phyloP scores from a whole-genome alignment of 352 stramenopile genomes.

The Globisporangium solare region DNA sequence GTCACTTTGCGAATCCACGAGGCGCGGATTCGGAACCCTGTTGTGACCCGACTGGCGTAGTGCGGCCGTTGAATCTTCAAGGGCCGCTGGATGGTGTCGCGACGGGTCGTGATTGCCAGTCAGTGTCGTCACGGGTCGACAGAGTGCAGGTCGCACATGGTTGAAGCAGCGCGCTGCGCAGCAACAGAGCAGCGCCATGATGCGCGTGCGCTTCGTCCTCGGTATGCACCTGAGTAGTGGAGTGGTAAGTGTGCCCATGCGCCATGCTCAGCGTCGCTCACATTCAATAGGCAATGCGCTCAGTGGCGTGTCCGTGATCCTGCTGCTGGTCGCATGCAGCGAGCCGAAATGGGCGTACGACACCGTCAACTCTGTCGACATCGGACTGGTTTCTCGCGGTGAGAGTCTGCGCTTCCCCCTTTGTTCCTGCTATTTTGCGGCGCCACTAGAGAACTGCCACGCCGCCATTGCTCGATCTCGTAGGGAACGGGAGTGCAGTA shows the following conservation, averaged over 20 bases:
- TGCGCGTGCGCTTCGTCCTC: slow-evolving; percentile 36
- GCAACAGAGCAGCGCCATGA: slow-evolving; percentile 12
- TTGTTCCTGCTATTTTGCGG: neutral
- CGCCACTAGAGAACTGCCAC: too few relatives aligned
- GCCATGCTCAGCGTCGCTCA: neutral
- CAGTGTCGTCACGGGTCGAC: neutral
- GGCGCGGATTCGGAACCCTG: slow-evolving; percentile 16
- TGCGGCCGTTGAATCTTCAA: slow-evolving; percentile 5
- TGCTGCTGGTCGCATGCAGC: slow-evolving; percentile 44
- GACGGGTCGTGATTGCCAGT: neutral
- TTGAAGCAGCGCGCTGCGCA: neutral
- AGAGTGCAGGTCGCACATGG: neutral
- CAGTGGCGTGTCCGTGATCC: slow-evolving; percentile 40
- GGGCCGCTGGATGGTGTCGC: neutral
- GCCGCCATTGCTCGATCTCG: neutral
- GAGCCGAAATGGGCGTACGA: slow-evolving; percentile 58
- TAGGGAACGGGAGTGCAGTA: slow-evolving; percentile 70
- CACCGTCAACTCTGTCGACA: slow-evolving; percentile 65
- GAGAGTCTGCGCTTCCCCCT: neutral
- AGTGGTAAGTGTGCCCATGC: neutral
- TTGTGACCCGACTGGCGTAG: neutral
- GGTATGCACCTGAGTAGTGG: slow-evolving; percentile 13
- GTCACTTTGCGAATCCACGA: neutral
- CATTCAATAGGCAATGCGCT: slow-evolving; percentile 32
- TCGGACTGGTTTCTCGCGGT: slow-evolving; percentile 67